Evolutionary conservation across 1,139 yeast genomes (phyloP).

Genomic region (Candida neerlandica): DNA sequence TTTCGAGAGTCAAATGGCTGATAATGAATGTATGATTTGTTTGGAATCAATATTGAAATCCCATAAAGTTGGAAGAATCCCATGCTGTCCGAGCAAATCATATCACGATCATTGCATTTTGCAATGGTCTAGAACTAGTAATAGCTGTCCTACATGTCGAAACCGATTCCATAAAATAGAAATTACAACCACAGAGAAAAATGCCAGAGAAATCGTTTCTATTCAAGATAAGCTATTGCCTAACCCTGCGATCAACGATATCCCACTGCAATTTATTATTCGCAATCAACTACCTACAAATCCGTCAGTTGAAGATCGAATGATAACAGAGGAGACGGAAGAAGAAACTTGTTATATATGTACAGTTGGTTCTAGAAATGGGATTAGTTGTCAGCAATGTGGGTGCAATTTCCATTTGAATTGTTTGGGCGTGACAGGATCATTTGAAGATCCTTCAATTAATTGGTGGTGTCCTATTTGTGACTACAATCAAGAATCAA

Average conservation of each 20-base stretch:
- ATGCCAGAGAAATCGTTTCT: conserved; percentile 16
- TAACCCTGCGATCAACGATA: conserved; percentile 42
- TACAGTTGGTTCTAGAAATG: conserved; percentile 11
- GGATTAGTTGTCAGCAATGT: conserved; percentile 32
- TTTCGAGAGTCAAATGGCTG: conserved; percentile 12
- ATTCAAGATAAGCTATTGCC: conserved; percentile 37
- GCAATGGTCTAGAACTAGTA: conserved; percentile 52
- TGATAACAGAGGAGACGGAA: background rate
- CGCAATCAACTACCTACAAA: conserved; percentile 4
- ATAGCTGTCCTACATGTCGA: conserved; percentile 58
- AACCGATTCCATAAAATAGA: conserved; percentile 32
- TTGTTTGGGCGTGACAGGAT: conserved; percentile 27
- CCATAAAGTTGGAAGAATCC: conserved; percentile 36
- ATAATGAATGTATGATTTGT: conserved; percentile 52
- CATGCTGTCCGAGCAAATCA: conserved; percentile 36
- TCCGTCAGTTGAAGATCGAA: conserved; percentile 4
- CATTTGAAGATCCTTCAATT: conserved; percentile 15
- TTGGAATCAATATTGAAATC: conserved; percentile 35
- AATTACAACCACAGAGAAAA: conserved; percentile 17
- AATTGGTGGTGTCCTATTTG: conserved; percentile 50
- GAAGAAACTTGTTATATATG: conserved; percentile 38
- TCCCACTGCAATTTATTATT: conserved; percentile 41
- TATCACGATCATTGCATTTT: conserved; percentile 51
- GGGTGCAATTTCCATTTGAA: conserved; percentile 36
- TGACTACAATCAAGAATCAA: conserved; percentile 37